Evolutionary conservation across 352 stramenopile genomes (phyloP), one percentile per base, ranked within the genome.

Genomic region (Phytophthora brassicae): DNA sequence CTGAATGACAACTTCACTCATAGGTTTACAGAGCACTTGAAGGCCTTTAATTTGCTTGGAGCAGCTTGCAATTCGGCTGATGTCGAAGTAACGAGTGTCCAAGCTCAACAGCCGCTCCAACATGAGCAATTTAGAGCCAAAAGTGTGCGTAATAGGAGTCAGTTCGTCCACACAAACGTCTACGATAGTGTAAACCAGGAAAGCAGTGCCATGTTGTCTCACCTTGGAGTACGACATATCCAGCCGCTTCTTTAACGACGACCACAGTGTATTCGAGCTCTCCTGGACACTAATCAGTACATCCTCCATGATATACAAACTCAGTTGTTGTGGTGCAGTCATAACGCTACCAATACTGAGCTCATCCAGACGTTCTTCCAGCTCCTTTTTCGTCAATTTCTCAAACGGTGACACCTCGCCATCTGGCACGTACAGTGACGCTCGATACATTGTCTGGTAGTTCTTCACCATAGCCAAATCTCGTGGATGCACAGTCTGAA

Each of bases 141-240:
- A 75, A 2, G 86, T 80, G 53, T 91, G 72, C 4, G 76, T 86
- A 45, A 96, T 87, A 6, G 86, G 86, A 14, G 81, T 78, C 55
- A 94, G 62, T 14, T 92, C 83, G 51, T 95, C 86, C 31, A 93
- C 84, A 42, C 86, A 88, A 1, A 80, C 82, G 56, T 96, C 87
- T 0, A 96, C 64, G 50, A 96, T 87, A 3, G 84, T 79, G 51
- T 94, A 88, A 13, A 86, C 77, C 4, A 94, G 65, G 45, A 95
- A 94, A 0, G 66, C 60, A 2, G 86, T 70, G n/a, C 78, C 67
- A 44, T 92, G 77, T 52, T 95, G 87, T 4, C 85, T 81, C 23
- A 92, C 77, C 54, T 90, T 90, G 16, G 83, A 92, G 74, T 94
- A 94, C 9, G 83, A 92, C 33, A 66, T 86, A 60, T 89, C 79